Evolutionary conservation across 495 filamentous ascomycete species (phyloP), one percentile per base, ranked within the genome.

Genomic region (Penicillium goetzii): DNA sequence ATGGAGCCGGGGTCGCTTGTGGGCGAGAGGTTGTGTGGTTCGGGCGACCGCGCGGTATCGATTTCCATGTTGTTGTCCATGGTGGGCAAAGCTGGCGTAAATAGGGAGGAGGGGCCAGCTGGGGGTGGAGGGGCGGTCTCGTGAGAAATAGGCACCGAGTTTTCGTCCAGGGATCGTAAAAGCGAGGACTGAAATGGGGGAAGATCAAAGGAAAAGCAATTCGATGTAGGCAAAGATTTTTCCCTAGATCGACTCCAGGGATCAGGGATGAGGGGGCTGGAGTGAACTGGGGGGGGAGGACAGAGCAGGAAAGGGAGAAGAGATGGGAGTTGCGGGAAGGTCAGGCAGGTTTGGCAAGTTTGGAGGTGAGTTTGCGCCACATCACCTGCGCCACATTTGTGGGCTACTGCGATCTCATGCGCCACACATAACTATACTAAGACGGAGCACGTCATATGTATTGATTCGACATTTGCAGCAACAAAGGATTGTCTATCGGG

Each of bases 1-100:
- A 97, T 95, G 60, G 92, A 90, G 36, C 91, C 85, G 11, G 96
- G 88, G 76, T 98, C 96, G 53, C 86, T 83, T 25, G 84, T 81
- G 65, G 90, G 87, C 57, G 89, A 84, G 70, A 92, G 79, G 68
- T 84, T 82, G 74, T 93, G 86, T 64, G 93, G 91, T 71, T 96
- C 88, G 64, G 93, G 91, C 66, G 88, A 85, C 75, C 92, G 90
- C 71, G 90, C 90, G 52, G 82, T 76, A 70, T 85, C 83, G 66
- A 97, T 93, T 76, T 99, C 95, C 95, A 99, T 99, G 78, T 96
- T 97, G 72, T 93, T 97, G 80, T 99, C 95, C 93, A 97, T 97
- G 60, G 67, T 64, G 67, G 65, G 65, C 64, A 67, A 69, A 67
- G 68, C 61, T 70, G 66, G 58, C 57, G 64, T 59, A 50, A 67